Evolutionary conservation across 306 rosid genomes (phyloP).

Genomic region (Acmispon strigosus): DNA sequence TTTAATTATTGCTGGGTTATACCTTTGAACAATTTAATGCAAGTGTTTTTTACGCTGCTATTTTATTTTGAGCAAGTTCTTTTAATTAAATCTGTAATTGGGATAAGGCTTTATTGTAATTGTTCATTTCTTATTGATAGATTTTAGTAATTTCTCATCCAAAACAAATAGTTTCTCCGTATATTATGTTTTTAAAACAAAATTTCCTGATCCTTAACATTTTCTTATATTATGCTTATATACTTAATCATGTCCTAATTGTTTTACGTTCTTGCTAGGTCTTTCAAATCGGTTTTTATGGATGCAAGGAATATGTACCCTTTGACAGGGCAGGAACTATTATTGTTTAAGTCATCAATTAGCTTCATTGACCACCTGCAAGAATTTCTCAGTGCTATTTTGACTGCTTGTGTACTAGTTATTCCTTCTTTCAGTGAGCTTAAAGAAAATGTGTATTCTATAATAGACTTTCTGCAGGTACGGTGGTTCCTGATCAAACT

Average conservation of each 20-base stretch:
- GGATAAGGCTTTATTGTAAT: background rate
- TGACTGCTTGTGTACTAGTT: slow-evolving; percentile 61
- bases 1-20: too few relatives aligned
- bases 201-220: background rate
- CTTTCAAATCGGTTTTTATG: slow-evolving; percentile 72
- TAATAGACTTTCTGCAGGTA: slow-evolving; percentile 70
- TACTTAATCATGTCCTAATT: background rate
- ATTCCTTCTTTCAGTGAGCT: slow-evolving; percentile 66
- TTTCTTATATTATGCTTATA: background rate
- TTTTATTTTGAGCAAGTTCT: too few relatives aligned
- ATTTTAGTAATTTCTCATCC: background rate
- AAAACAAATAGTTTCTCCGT: background rate
- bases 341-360: slow-evolving; percentile 78
- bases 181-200: background rate
- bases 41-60: too few relatives aligned
- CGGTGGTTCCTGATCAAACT: background rate
- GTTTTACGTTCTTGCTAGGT: slow-evolving; percentile 39
- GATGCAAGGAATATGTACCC: slow-evolving; percentile 89
- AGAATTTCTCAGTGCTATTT: slow-evolving; percentile 73
- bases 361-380: slow-evolving; percentile 92
- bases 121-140: slow-evolving; percentile 3
- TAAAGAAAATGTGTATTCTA: slow-evolving; percentile 46
- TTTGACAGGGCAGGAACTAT: slow-evolving; percentile 42
- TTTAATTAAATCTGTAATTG: too few relatives aligned
- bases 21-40: too few relatives aligned